A percentile compares a stretch with the other conserved stretches of the same genome.
Conservation (phyloP, 108 stramenopile species). For the Cylindrotheca closterium region DNA sequence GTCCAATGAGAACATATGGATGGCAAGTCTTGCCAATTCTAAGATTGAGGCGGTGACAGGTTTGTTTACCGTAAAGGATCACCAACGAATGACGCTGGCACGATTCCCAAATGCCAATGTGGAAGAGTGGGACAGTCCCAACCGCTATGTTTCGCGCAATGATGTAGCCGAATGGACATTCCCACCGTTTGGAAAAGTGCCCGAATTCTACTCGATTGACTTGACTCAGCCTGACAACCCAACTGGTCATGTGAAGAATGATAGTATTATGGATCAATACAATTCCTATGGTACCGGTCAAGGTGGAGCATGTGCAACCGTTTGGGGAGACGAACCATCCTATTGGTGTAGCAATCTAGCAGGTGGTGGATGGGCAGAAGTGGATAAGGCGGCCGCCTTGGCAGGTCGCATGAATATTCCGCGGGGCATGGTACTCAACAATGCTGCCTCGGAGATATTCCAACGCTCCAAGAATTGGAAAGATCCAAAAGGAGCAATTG, state of each 20-base stretch:
- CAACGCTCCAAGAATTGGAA: slow-evolving; percentile 2
- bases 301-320: slow-evolving; percentile 45
- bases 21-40: not conserved
- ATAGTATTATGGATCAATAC: slow-evolving; percentile 18
- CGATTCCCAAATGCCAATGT: slow-evolving; percentile 18
- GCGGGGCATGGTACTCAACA: slow-evolving; percentile 27
- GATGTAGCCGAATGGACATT: slow-evolving; percentile 19
- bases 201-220: slow-evolving; percentile 18
- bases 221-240: slow-evolving; percentile 12
- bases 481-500: slow-evolving; percentile 17
- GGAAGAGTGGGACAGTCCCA: not conserved
- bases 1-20: not conserved
- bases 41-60: not conserved
- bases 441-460: slow-evolving; percentile 10
- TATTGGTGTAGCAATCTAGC: slow-evolving; percentile 65
- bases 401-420: slow-evolving; percentile 52
- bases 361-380: slow-evolving; percentile 58
- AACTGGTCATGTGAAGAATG: slow-evolving; percentile 18
- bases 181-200: slow-evolving; percentile 2
- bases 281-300: slow-evolving; percentile 20
- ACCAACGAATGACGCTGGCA: slow-evolving; percentile 1
- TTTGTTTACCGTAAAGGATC: not conserved
- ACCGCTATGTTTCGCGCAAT: slow-evolving; percentile 9
- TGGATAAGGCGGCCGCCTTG: slow-evolving; percentile 46
- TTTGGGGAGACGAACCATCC: slow-evolving; percentile 44